Percentiles rank a stretch among this genome's conserved stretches.
These are phyloP conservation scores for Citrus maxima DNA, from an alignment of 345 rosid species.

Conservation along the genomic window DNA sequence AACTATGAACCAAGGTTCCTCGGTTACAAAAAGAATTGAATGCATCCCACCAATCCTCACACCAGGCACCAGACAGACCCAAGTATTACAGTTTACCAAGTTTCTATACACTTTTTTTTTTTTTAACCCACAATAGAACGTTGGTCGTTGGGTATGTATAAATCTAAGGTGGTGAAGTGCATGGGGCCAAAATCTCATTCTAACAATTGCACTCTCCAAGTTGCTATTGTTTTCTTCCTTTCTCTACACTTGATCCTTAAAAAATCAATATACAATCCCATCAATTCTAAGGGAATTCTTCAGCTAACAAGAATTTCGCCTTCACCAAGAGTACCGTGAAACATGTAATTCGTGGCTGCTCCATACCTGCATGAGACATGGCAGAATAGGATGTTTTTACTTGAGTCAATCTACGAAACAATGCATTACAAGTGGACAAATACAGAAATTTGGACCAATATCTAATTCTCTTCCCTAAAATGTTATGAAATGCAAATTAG, in stretches of 20 bases:
- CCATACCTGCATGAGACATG: conserved; percentile 17
- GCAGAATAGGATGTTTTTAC: background rate
- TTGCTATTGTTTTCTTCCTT: background rate
- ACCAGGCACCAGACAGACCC: background rate
- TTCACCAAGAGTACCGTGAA: background rate
- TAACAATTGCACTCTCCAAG: background rate
- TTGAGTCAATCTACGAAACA: background rate
- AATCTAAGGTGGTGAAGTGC: background rate
- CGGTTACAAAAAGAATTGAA: conserved; percentile 1
- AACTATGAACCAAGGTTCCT: background rate
- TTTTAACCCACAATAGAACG: conserved; percentile 2
- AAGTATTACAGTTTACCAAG: background rate
- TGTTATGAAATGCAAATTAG: background rate
- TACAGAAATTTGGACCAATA: background rate
- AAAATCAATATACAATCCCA: background rate
- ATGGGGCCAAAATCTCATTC: background rate
- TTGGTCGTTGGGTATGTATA: conserved; percentile 3
- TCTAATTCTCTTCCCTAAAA: background rate
- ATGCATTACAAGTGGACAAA: background rate
- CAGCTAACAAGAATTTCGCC: background rate
- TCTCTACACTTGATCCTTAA: background rate
- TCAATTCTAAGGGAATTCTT: background rate
- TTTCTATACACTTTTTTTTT: background rate
- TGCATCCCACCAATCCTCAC: background rate
- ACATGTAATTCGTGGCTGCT: background rate